Conservation (phyloP, 2,329 filamentous ascomycete genomes). For the Colletotrichum noveboracense region DNA sequence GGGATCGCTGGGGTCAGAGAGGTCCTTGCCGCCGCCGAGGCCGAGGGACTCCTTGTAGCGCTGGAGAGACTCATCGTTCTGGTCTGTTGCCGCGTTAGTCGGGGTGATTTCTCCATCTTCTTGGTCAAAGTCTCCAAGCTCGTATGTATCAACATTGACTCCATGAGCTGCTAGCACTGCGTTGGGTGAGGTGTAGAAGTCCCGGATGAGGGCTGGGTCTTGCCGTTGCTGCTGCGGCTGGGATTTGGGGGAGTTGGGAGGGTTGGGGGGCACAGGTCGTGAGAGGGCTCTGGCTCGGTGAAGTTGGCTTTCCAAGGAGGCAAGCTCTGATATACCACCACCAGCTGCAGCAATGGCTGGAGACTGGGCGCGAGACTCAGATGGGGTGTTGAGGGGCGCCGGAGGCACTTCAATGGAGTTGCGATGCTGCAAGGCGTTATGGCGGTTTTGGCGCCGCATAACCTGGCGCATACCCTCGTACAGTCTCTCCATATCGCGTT, state of each 20-base stretch:
- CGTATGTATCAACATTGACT: not conserved
- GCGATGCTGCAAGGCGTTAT: not conserved
- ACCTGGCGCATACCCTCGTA: conserved; percentile 12
- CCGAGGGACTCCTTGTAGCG: conserved; percentile 98
- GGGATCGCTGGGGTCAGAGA: conserved; percentile 80
- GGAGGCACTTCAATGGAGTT: conserved; percentile 16
- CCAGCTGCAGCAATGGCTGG: not conserved
- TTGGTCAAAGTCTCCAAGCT: not conserved
- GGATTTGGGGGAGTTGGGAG: conserved; percentile 12
- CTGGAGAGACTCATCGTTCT: conserved; percentile 89
- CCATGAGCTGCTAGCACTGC: conserved; percentile 4
- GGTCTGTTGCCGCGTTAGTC: conserved; percentile 45
- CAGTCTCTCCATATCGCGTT: not conserved
- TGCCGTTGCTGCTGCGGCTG: not conserved
- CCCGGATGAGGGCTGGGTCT: not conserved
- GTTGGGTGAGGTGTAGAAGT: conserved; percentile 6
- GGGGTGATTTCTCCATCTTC: conserved; percentile 4
- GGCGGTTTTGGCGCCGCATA: conserved; percentile 4
- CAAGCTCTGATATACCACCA: not conserved
- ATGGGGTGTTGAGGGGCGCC: conserved; percentile 10
- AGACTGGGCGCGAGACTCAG: conserved; percentile 8
- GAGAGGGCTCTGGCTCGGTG: conserved; percentile 14
- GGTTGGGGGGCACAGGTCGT: conserved; percentile 10
- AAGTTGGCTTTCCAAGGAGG: not conserved
- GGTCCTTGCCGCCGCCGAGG: conserved; percentile 74